These are phyloP conservation scores for Paraphoma chrysanthemicola DNA, from an alignment of 2,329 filamentous ascomycete species.

Conservation along the genomic window DNA sequence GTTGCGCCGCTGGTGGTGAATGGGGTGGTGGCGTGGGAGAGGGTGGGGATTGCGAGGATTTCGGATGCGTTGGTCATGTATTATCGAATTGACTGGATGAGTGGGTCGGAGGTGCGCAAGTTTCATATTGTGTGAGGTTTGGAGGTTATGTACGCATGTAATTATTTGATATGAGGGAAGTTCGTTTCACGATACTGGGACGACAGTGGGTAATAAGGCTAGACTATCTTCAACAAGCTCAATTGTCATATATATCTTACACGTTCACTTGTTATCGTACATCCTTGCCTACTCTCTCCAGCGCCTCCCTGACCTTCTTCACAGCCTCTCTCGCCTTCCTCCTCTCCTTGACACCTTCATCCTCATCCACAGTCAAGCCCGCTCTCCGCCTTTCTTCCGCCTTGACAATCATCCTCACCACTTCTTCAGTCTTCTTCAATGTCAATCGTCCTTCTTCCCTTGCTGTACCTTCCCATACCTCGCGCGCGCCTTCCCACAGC, in stretches of 20 bases:
- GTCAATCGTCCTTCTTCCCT: constrained; percentile 65
- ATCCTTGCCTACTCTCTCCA: constrained; percentile 41
- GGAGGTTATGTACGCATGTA: neutral
- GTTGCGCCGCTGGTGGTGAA: neutral
- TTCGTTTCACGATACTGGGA: neutral
- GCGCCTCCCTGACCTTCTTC: constrained; percentile 53
- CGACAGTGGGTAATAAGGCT: neutral
- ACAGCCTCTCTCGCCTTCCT: constrained; percentile 53
- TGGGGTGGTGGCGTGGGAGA: constrained; percentile 11
- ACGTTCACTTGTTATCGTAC: constrained; percentile 1
- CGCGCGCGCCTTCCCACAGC: constrained; percentile 63
- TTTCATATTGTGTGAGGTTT: constrained; percentile 15
- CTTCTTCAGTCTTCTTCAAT: constrained; percentile 60
- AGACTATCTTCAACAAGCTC: neutral
- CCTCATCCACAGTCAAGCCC: constrained; percentile 36
- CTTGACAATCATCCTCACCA: constrained; percentile 55
- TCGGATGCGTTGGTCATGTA: constrained; percentile 7
- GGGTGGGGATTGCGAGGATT: constrained; percentile 19
- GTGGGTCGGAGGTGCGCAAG: constrained; percentile 5
- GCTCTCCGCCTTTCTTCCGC: constrained; percentile 48
- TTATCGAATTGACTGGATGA: constrained; percentile 23
- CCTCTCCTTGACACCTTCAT: constrained; percentile 47
- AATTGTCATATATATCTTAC: neutral
- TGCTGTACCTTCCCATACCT: constrained; percentile 59
- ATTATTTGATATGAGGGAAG: neutral